These are phyloP conservation scores for Quercus engelmannii DNA, from an alignment of 306 rosid species.

Conservation along the genomic window DNA sequence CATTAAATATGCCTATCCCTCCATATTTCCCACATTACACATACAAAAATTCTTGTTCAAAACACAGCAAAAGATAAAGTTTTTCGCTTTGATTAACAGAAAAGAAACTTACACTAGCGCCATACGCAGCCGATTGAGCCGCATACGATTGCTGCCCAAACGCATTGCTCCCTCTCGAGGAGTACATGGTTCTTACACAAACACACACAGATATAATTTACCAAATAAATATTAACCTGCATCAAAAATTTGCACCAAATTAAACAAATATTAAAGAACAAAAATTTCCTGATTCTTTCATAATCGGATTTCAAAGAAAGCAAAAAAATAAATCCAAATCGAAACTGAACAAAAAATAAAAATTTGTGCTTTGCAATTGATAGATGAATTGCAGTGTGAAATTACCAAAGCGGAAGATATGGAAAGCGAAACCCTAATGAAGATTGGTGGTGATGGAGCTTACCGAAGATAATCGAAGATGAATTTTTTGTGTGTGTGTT, in stretches of 20 bases:
- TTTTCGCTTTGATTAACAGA: background rate
- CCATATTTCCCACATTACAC: too few relatives aligned
- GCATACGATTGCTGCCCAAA: conserved; percentile 78
- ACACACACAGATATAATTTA: background rate
- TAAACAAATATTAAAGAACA: too few relatives aligned
- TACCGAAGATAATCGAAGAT: background rate
- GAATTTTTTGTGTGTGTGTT: background rate
- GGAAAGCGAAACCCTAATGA: background rate
- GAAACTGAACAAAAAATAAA: background rate
- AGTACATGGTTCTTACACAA: conserved; percentile 63
- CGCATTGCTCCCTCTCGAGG: conserved; percentile 78
- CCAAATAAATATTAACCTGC: conserved; percentile 16
- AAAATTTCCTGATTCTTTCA: too few relatives aligned
- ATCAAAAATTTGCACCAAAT: background rate
- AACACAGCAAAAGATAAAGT: background rate
- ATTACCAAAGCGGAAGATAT: background rate
- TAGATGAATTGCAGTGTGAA: background rate
- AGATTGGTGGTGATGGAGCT: background rate
- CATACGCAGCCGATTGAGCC: conserved; percentile 82
- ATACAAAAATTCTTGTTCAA: background rate
- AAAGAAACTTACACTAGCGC: conserved; percentile 54
- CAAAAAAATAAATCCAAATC: background rate
- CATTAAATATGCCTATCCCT: too few relatives aligned
- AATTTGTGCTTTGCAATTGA: background rate
- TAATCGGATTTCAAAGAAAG: background rate